Base-by-base conservation (phyloP, 208 protist genomes). In the Herpetomonas muscarum region DNA sequence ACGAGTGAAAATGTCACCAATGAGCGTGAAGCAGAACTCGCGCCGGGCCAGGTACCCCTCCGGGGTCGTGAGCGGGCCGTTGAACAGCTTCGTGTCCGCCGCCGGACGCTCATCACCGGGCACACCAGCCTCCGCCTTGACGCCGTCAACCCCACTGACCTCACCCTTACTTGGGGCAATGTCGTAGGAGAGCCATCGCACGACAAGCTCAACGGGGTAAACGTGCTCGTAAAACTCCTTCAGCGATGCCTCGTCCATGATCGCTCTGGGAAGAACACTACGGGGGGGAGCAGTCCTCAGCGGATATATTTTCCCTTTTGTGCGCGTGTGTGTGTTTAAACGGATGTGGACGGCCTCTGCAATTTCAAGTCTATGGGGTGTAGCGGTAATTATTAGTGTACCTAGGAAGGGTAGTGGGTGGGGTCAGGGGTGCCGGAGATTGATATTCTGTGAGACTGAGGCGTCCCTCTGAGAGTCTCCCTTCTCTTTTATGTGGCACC, bases 171-270 rank as follows among this genome's bases (percentile, higher is more conserved):
- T 36, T 29, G 3, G 28, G 30, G 3, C 57, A 17, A 89, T 39
- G 19, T 76, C 67, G 60, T 93, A 93, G 0, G 85, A 79, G 7
- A 96, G 60, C 89, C 85, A 93, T 34, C 76, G 70, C 10, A 67
- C 65, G n/a, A 96, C 26, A 1, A 93, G 72, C 0, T 93, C 84
- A 0, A 92, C 76, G 1, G 89, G 89, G 61, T 86, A 96, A 5
- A 96, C 81, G 51, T 92, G 82, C 52, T 85, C 72, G 61, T 96
- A 96, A 57, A 96, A 96, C 70, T 96, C 85, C 41, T 76, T 70
- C 46, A 96, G 58, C 6, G 79, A 68, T 17, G 64, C 55, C 64
- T 92, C 87, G 53, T 88, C 79, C 32, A 93, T 55, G 72, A 81
- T 81, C 37, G 30, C 48, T 25, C n/a, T n/a, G n/a, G n/a, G n/a